A percentile compares a stretch with the other conserved stretches of the same genome.
Evolutionary conservation across 768 basidiomycete species (phyloP).

Genomic region (Xanthoconium purpureum): DNA sequence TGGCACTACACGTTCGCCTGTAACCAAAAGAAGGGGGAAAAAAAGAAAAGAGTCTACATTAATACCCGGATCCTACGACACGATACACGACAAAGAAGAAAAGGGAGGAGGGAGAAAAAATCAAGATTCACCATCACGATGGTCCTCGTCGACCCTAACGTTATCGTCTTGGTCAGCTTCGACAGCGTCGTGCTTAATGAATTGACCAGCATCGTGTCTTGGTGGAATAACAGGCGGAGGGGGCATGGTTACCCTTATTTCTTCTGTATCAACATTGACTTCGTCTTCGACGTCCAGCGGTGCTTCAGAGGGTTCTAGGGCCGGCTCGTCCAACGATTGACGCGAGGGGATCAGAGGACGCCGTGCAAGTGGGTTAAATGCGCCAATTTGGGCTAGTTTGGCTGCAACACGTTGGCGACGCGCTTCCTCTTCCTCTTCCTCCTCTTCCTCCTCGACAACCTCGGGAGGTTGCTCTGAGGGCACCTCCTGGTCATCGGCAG

Average conservation of each 20-base stretch:
- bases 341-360: constrained; percentile 27
- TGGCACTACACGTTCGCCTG: constrained; percentile 20
- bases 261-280: constrained; percentile 25
- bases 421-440: constrained; percentile 54
- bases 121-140: constrained; percentile 45
- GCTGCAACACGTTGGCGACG: constrained; percentile 59
- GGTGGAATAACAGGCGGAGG: constrained; percentile 21
- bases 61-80: constrained; percentile 29
- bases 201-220: constrained; percentile 20
- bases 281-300: constrained; percentile 21
- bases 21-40: constrained; percentile 11
- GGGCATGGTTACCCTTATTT: constrained; percentile 19
- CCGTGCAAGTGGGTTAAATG: constrained; percentile 51
- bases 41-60: constrained; percentile 22
- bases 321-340: constrained; percentile 13
- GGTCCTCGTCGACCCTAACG: constrained; percentile 11
- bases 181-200: constrained; percentile 11
- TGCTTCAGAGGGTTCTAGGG: not conserved
- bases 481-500: constrained; percentile 1
- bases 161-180: constrained; percentile 14
- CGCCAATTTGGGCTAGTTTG: constrained; percentile 58
- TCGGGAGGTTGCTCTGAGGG: constrained; percentile 1
- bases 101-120: constrained; percentile 12
- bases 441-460: constrained; percentile 27
- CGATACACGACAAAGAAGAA: constrained; percentile 21